These are phyloP conservation scores for Schwanniomyces pseudopolymorphus DNA, from an alignment of 805 yeast species.

Conservation along the genomic window DNA sequence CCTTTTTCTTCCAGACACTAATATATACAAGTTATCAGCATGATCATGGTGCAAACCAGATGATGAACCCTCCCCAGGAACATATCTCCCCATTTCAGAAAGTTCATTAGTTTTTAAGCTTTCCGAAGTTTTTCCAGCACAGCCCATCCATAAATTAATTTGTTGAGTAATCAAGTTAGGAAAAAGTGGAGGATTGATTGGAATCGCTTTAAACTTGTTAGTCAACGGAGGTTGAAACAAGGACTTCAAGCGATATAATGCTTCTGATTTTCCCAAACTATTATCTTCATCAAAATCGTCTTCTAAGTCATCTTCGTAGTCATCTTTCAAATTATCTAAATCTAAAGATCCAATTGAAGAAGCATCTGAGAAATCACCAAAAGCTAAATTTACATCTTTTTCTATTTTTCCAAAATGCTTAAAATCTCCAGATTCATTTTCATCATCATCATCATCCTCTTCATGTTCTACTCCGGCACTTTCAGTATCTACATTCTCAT, in stretches of 20 bases:
- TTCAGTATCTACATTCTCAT: conserved; percentile 13
- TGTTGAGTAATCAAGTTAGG: conserved; percentile 59
- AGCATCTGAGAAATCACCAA: conserved; percentile 7
- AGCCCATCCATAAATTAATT: conserved; percentile 73
- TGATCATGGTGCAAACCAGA: conserved; percentile 82
- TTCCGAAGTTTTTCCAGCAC: conserved; percentile 16
- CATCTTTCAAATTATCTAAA: conserved; percentile 47
- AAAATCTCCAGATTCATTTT: conserved; percentile 10
- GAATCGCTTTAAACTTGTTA: conserved; percentile 24
- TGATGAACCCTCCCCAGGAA: conserved; percentile 61
- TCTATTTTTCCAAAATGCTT: conserved; percentile 6
- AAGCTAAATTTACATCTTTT: background rate
- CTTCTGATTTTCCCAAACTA: conserved; percentile 15
- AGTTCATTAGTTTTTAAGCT: conserved; percentile 11
- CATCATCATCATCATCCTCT: conserved; percentile 12
- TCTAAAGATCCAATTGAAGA: conserved; percentile 43
- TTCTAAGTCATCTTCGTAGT: conserved; percentile 43
- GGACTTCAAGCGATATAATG: conserved; percentile 42
- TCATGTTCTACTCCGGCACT: too few species aligned
- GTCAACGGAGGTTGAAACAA: conserved; percentile 65
- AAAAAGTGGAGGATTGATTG: conserved; percentile 44
- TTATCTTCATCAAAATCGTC: conserved; percentile 22
- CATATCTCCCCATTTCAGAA: conserved; percentile 46
- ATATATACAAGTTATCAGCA: conserved; percentile 71
- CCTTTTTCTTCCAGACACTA: conserved; percentile 59